Evolutionary conservation across 164 flowering plant genomes (phyloP), one percentile per base, ranked within the genome.

Genomic region (Tetrastigma voinierianum): DNA sequence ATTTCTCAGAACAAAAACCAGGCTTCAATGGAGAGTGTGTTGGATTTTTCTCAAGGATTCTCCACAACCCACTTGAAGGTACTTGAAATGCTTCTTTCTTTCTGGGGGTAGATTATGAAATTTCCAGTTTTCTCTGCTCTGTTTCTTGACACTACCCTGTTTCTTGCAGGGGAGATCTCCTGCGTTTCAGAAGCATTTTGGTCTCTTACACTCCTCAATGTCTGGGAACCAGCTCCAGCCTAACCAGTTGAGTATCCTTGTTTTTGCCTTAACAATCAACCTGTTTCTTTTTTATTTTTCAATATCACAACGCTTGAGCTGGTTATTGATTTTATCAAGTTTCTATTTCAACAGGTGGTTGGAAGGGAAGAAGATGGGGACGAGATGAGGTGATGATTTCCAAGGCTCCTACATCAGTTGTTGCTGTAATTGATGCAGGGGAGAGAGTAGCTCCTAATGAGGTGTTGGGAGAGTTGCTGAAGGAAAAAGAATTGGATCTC

Each of bases 41-140:
- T 81, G 61, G 90, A 87, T 69, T 86, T 76, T 69, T 87, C 93
- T 52, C 90, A 83, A 59, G 93, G 86, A 17, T 84, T 80, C 79
- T 89, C 97, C 40, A 74, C 89, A 53, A 80, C 86, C 17, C 80
- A 80, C 59, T 77, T 67, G 61, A 66, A 89, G 85, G 95, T 89
- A 77, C 45, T 19, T 60, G 24, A 11, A 60, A 25, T 69, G 17
- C 46, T 16, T 44, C 32, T 18, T 47, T 17, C 23, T 52, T 23
- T 67, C 51, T 25, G 15, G 40, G 40, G 40, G 40, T 32, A 32
- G 40, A 32, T 32, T 63, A 21, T 25, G 18, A n/a, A 2, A 23
- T 60, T 63, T 45, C 15, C 14, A 24, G 3, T 40, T 3, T 11
- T 24, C 5, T 46, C 53, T 45, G 40, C 23, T 64, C 23, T 61